Percentiles rank a stretch among this genome's conserved stretches.
Conservation (phyloP, 805 yeast genomes). For the Lachancea sp. region DNA sequence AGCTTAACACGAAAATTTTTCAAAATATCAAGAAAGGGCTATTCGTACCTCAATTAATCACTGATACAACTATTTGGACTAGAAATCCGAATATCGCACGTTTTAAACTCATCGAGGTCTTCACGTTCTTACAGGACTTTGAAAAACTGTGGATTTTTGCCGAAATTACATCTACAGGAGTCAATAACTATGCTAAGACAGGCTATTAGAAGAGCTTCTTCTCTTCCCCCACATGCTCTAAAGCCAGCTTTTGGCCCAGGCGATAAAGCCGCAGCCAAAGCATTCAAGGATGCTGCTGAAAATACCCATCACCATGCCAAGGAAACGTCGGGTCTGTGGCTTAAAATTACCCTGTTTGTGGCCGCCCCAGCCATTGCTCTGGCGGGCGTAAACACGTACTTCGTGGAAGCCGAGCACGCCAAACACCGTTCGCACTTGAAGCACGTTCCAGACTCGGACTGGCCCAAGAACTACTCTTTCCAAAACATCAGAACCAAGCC, state of each 20-base stretch:
- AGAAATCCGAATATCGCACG: no score
- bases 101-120: no score
- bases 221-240: slow-evolving; percentile 38
- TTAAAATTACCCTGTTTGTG: slow-evolving; percentile 69
- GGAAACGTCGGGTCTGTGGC: slow-evolving; percentile 74
- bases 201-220: slow-evolving; percentile 33
- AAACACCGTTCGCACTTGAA: slow-evolving; percentile 75
- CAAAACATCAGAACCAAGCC: slow-evolving; percentile 83
- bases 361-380: slow-evolving; percentile 77
- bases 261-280: slow-evolving; percentile 56
- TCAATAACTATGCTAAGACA: slow-evolving; percentile 39
- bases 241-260: slow-evolving; percentile 44
- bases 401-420: slow-evolving; percentile 82
- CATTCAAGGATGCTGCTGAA: slow-evolving; percentile 52
- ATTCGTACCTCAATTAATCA: no score
- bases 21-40: not conserved
- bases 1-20: not conserved
- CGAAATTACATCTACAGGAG: no score
- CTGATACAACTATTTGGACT: no score
- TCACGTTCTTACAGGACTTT: no score
- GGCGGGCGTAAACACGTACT: slow-evolving; percentile 74
- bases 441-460: slow-evolving; percentile 74
- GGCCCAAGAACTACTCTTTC: slow-evolving; percentile 88
- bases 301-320: slow-evolving; percentile 76
- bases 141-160: no score